phyloP scores from a whole-genome alignment of 495 filamentous ascomycete genomes.

The Evernia prunastri region DNA sequence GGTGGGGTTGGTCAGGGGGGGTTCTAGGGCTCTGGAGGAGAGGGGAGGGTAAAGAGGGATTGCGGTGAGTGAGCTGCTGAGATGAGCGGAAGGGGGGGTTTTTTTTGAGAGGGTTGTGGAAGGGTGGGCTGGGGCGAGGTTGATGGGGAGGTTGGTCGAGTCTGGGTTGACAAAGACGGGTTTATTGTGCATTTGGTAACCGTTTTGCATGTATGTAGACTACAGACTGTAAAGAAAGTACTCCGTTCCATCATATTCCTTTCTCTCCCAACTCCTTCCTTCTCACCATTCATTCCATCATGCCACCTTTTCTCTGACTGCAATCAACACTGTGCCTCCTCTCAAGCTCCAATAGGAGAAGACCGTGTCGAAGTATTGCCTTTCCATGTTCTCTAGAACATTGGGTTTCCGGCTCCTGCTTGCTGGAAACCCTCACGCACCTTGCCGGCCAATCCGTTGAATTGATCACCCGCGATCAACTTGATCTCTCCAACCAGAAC shows the following conservation, averaged over 20 bases:
- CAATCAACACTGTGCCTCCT: neutral
- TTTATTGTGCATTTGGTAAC: neutral
- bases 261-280: neutral
- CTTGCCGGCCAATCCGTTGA: constrained; percentile 15
- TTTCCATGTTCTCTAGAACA: neutral
- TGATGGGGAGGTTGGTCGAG: too few relatives aligned
- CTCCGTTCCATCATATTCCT: neutral
- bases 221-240: neutral
- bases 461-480: constrained; percentile 31
- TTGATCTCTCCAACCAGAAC: constrained; percentile 35
- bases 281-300: neutral
- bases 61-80: too few relatives aligned
- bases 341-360: neutral
- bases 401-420: neutral
- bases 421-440: constrained; percentile 13
- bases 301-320: neutral
- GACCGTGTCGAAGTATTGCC: neutral
- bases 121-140: too few relatives aligned
- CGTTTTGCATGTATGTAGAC: neutral
- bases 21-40: too few relatives aligned
- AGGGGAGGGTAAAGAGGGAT: too few relatives aligned
- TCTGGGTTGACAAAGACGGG: too few relatives aligned
- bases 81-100: too few relatives aligned
- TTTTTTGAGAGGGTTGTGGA: too few relatives aligned
- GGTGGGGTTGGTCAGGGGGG: too few relatives aligned